These are phyloP conservation scores for Peniophora sp. DNA, from an alignment of 1,284 basidiomycete genomes.

Conservation along the genomic window DNA sequence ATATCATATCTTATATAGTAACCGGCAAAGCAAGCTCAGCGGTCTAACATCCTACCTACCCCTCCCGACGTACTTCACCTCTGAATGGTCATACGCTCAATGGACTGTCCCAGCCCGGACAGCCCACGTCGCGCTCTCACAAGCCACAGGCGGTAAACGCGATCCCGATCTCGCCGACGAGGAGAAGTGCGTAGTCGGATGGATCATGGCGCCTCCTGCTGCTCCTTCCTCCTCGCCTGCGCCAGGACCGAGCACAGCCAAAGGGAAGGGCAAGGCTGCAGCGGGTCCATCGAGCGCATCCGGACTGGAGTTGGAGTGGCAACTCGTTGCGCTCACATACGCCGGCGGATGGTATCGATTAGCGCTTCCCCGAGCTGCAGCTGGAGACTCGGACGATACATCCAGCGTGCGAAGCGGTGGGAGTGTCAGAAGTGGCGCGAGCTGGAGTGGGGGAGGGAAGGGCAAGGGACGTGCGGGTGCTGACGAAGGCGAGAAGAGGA, in stretches of 20 bases:
- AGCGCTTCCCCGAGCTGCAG: slow-evolving; percentile 48
- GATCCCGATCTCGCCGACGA: slow-evolving; percentile 66
- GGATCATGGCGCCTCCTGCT: slow-evolving; percentile 43
- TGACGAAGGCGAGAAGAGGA: slow-evolving; percentile 28
- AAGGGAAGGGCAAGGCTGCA: slow-evolving; percentile 24
- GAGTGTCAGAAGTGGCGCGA: slow-evolving; percentile 24
- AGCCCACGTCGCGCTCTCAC: slow-evolving; percentile 69
- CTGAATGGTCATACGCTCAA: slow-evolving; percentile 90
- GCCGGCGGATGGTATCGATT: slow-evolving; percentile 92
- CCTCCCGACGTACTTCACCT: slow-evolving; percentile 88
- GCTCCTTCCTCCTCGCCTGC: slow-evolving; percentile 31
- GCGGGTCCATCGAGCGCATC: slow-evolving; percentile 11
- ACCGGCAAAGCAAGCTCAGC: slow-evolving; percentile 75
- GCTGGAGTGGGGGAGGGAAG: slow-evolving; percentile 43
- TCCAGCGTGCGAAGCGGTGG: slow-evolving; percentile 29
- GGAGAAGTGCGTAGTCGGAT: slow-evolving; percentile 79
- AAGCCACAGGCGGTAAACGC: slow-evolving; percentile 44
- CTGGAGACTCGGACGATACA: slow-evolving; percentile 16
- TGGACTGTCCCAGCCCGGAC: slow-evolving; percentile 84
- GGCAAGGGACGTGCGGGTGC: slow-evolving; percentile 55
- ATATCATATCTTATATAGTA: slow-evolving; percentile 33
- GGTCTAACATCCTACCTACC: slow-evolving; percentile 70
- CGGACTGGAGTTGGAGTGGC: slow-evolving; percentile 43
- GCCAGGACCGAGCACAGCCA: neutral
- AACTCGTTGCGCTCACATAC: slow-evolving; percentile 81